Base-by-base conservation (phyloP, 768 basidiomycete genomes). In the Boletus vinaceobasis region DNA sequence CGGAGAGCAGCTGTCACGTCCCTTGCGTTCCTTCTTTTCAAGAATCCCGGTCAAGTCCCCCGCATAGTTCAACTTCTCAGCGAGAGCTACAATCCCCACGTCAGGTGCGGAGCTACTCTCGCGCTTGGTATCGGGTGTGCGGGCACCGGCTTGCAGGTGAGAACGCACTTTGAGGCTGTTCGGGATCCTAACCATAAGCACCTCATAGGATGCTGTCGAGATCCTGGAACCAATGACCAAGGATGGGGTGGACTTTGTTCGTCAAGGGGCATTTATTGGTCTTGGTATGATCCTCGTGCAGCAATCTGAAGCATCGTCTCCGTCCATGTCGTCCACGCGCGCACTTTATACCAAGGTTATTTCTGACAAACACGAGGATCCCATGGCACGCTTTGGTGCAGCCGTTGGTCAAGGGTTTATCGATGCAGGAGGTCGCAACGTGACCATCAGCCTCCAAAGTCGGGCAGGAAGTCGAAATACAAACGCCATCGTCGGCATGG, bases 11-110 rank as follows among this genome's bases (percentile, higher is more conserved):
- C 97, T 36, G 97, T 99, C 43, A 98, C 93, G 13, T 86, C 92
- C 13, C 81, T 99, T 39, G 93, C 97, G 0, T 98, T 99, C 77
- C 77, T 99, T 53, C 81, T 99, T 29, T 99, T 96, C 83, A 93
- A 98, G 74, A 97, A 90, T 70, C 95, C 97, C 13, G 82, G 84
- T 13, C 95, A 98, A 75, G 95, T 99, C 2, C 97, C 97, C 19
- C 81, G 97, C 43, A 91, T 98, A 55, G 97, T 99, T 7, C 97
- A 99, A 69, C 81, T 99, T 15, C 76, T 99, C 48, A 93, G 92
- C 60, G 97, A 99, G 77, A 96, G 93, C 64, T 99, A 99, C 73
- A 99, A 98, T 68, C 97, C 97, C 14, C 96, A 98, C 69, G 97
- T 99, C 23, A 84, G 97, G 40, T 98, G 96, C 58, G 96, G 96